A percentile compares a stretch with the other conserved stretches of the same genome.
phyloP scores from a whole-genome alignment of 1,284 basidiomycete genomes.

The Cutaneotrichosporon sp. region DNA sequence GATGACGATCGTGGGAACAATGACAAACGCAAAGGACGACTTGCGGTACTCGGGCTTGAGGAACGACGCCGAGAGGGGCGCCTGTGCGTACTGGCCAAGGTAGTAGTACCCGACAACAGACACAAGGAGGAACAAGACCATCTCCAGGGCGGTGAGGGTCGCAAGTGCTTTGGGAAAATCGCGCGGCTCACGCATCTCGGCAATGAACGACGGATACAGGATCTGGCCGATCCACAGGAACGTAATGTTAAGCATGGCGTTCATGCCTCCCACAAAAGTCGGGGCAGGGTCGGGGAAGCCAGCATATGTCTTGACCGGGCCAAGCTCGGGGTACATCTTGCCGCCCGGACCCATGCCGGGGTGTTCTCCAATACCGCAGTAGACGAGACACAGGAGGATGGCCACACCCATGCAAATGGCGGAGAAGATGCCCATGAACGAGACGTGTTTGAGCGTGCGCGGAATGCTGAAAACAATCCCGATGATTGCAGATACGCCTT shows the following conservation, averaged over 20 bases:
- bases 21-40: conserved; percentile 47
- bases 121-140: conserved; percentile 58
- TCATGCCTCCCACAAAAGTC: conserved; percentile 56
- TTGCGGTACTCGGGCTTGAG: conserved; percentile 52
- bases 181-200: conserved; percentile 48
- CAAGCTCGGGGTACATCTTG: conserved; percentile 29
- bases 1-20: conserved; percentile 40
- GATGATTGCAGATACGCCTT: conserved; percentile 49
- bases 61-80: conserved; percentile 44
- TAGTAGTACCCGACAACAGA: conserved; percentile 59
- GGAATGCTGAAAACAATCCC: conserved; percentile 54
- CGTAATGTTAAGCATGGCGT: conserved; percentile 50
- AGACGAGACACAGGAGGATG: conserved; percentile 56
- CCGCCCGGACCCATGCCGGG: conserved; percentile 38
- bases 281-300: conserved; percentile 47
- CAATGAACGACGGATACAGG: conserved; percentile 51
- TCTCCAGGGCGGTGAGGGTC: conserved; percentile 53
- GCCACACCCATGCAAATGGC: conserved; percentile 57
- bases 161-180: conserved; percentile 59
- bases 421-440: conserved; percentile 43
- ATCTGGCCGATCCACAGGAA: conserved; percentile 62
- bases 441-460: conserved; percentile 55
- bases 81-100: conserved; percentile 42
- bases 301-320: conserved; percentile 30
- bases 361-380: conserved; percentile 53